Evolutionary conservation across 306 rosid genomes (phyloP).

Genomic region (Ormosia semicastrata): DNA sequence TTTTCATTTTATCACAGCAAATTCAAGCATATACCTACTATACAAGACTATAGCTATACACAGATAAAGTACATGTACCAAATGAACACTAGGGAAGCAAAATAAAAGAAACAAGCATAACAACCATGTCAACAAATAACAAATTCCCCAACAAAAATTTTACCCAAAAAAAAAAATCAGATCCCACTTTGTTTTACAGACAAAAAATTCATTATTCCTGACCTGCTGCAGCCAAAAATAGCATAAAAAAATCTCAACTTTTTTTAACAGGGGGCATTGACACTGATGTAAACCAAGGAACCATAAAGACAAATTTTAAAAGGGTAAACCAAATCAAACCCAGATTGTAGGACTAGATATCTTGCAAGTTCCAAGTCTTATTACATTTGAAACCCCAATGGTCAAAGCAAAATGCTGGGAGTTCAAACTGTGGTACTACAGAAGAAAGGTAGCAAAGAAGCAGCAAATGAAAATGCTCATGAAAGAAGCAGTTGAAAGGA

Average conservation of each 20-base stretch:
- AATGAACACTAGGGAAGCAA: slow-evolving; percentile 16
- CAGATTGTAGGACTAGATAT: slow-evolving; percentile 29
- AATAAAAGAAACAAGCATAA: slow-evolving; percentile 15
- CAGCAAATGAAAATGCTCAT: slow-evolving; percentile 8
- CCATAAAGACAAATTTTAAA: slow-evolving; percentile 3
- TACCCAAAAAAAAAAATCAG: slow-evolving; percentile 19
- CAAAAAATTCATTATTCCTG: slow-evolving; percentile 15
- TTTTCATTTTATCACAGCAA: not conserved
- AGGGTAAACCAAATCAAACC: slow-evolving; percentile 32
- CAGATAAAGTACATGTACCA: slow-evolving; percentile 11
- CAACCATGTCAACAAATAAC: slow-evolving; percentile 1
- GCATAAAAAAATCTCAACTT: slow-evolving; percentile 28
- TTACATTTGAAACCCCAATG: slow-evolving; percentile 12
- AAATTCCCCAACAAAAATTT: slow-evolving; percentile 7
- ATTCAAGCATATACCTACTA: slow-evolving; percentile 9
- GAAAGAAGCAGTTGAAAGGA: slow-evolving; percentile 11
- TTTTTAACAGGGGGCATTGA: slow-evolving; percentile 6
- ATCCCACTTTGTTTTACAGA: slow-evolving; percentile 16
- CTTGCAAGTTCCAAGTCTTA: slow-evolving; percentile 4
- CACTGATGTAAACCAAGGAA: slow-evolving; percentile 7
- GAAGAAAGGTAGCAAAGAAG: not conserved
- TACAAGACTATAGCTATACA: not conserved
- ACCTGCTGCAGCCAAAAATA: slow-evolving; percentile 7
- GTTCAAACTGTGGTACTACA: slow-evolving; percentile 6
- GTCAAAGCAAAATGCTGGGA: not conserved